A percentile compares a stretch with the other conserved stretches of the same genome.
These are phyloP conservation scores for Aspergillus fumigatiaffinis DNA, from an alignment of 2,329 filamentous ascomycete genomes.

Conservation along the genomic window DNA sequence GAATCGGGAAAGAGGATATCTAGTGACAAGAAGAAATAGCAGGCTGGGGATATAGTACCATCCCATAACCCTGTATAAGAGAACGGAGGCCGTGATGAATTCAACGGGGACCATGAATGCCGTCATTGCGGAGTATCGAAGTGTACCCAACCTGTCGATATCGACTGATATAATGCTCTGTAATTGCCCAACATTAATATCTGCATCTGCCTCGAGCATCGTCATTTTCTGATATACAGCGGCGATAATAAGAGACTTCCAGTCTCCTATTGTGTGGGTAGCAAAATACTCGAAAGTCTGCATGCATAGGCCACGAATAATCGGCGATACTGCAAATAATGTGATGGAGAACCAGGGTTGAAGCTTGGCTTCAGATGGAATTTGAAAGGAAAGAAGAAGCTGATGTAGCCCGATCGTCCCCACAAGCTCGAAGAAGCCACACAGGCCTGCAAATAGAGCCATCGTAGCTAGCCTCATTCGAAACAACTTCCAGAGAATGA, in stretches of 20 bases:
- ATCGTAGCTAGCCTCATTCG: conserved; percentile 1
- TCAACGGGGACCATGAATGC: conserved; percentile 12
- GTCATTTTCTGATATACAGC: conserved; percentile 8
- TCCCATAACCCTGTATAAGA: conserved; percentile 8
- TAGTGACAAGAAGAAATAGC: conserved; percentile 7
- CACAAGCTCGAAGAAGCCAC: conserved; percentile 9
- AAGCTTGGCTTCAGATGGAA: conserved; percentile 1
- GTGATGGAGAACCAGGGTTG: conserved; percentile 6
- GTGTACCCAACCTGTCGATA: conserved; percentile 11
- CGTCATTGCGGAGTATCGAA: conserved; percentile 10
- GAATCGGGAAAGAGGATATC: conserved; percentile 8
- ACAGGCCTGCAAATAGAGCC: conserved; percentile 5
- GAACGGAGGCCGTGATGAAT: conserved; percentile 2
- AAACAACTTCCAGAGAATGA: conserved; percentile 6
- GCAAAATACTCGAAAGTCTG: conserved; percentile 12
- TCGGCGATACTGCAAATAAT: conserved; percentile 6
- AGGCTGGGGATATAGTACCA: conserved; percentile 13
- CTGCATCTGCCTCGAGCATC: not conserved
- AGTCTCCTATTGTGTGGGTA: conserved; percentile 11
- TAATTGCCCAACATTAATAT: conserved; percentile 7
- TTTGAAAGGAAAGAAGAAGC: conserved; percentile 8
- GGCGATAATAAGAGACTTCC: conserved; percentile 6
- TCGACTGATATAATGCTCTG: conserved; percentile 10
- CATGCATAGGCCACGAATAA: conserved; percentile 12
- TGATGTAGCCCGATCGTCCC: conserved; percentile 8